phyloP scores from a whole-genome alignment of 139 green algal genomes.

The Chlamydomonas sphaeroides region DNA sequence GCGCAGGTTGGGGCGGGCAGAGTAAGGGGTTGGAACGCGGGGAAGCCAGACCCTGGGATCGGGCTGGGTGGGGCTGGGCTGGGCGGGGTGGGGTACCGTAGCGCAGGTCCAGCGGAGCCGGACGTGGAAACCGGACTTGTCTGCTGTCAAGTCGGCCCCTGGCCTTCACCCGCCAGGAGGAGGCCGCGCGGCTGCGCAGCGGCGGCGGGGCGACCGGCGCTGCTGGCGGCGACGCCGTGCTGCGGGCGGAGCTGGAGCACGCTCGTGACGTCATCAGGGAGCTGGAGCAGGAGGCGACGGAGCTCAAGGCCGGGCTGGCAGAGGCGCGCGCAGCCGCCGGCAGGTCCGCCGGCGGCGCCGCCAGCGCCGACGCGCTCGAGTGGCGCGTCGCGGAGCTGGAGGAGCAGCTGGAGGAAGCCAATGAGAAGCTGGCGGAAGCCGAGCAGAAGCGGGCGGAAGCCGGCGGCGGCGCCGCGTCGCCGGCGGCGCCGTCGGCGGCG shows the following conservation, averaged over 20 bases:
- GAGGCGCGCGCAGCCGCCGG: neutral
- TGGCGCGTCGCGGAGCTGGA: conserved; percentile 23
- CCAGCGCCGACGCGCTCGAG: neutral
- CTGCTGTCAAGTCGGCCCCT: no score
- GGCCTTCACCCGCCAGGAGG: neutral
- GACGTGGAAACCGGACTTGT: no score
- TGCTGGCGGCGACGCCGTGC: neutral
- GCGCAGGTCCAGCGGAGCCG: no score
- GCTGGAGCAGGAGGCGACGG: conserved; percentile 4
- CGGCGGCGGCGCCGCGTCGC: neutral
- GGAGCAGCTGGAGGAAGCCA: conserved; percentile 26
- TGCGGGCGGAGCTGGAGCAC: conserved; percentile 23
- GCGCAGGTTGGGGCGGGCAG: no score
- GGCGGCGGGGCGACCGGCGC: neutral
- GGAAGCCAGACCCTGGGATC: no score
- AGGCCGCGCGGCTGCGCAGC: neutral
- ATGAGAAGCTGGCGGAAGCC: conserved; percentile 13
- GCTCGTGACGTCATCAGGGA: conserved; percentile 8
- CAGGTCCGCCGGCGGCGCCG: neutral
- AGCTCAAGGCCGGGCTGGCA: neutral
- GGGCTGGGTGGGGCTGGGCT: no score
- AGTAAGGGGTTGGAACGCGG: no score
- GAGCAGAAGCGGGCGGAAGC: neutral
- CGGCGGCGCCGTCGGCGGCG: neutral
- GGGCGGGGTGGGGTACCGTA: no score